Conservation (phyloP, 1,139 yeast genomes). For the Saccharomyces hybrid region DNA sequence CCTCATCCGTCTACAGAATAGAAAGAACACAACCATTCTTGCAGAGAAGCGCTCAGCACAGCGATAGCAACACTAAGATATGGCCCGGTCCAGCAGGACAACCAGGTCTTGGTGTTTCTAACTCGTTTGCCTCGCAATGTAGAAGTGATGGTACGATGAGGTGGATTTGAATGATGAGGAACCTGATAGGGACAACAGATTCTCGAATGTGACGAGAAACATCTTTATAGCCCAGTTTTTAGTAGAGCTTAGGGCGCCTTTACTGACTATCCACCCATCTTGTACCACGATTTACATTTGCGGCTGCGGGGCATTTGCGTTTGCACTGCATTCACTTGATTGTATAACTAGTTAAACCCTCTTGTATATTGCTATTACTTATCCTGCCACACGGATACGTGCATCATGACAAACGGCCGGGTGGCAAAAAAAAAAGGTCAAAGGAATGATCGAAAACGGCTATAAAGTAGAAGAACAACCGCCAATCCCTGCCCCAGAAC, state of each 20-base stretch:
- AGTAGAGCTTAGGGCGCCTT: slow-evolving; percentile 38
- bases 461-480: background rate
- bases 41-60: background rate
- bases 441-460: background rate
- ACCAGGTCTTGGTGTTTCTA: background rate
- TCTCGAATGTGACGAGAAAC: slow-evolving; percentile 33
- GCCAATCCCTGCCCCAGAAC: background rate
- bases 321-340: background rate
- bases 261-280: background rate
- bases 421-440: background rate
- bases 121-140: background rate
- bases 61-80: background rate
- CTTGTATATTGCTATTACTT: background rate
- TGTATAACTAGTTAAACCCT: background rate
- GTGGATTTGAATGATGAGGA: slow-evolving; percentile 32
- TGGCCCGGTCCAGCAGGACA: background rate
- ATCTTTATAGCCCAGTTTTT: slow-evolving; percentile 37
- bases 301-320: too few relatives aligned
- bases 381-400: background rate
- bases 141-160: background rate
- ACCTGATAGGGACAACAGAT: slow-evolving; percentile 41
- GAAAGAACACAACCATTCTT: background rate
- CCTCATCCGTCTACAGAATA: too few relatives aligned
- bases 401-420: background rate
- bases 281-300: background rate